A percentile compares a stretch with the other conserved stretches of the same genome.
Conservation (phyloP, 1,284 basidiomycete species). For the Cryptococcus sp. region DNA sequence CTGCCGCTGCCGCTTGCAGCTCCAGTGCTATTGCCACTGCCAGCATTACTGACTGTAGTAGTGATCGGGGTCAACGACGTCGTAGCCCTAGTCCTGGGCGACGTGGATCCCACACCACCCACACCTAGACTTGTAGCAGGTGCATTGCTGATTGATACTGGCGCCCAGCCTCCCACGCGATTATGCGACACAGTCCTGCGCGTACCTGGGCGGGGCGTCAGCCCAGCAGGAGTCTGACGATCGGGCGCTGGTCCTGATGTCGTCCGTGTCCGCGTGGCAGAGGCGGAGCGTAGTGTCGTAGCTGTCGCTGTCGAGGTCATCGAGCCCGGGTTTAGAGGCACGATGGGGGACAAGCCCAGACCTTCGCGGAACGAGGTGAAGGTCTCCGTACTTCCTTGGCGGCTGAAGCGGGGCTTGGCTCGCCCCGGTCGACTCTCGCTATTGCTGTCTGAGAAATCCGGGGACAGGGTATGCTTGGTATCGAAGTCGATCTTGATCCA, state of each 20-base stretch:
- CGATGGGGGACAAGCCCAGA: constrained; percentile 8
- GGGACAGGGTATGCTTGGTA: background rate
- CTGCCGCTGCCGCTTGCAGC: too few species aligned
- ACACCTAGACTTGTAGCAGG: too few species aligned
- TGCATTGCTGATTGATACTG: too few species aligned
- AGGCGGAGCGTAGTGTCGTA: background rate
- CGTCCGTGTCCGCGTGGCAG: too few species aligned
- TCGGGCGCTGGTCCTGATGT: too few species aligned
- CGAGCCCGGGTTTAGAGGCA: constrained; percentile 3
- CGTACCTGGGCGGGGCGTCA: background rate
- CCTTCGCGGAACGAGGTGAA: constrained; percentile 11
- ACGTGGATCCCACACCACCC: too few species aligned
- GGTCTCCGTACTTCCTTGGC: constrained; percentile 10
- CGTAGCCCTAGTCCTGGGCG: too few species aligned
- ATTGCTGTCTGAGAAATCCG: background rate
- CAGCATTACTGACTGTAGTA: too few species aligned
- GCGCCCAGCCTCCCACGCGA: background rate
- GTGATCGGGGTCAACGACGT: too few species aligned
- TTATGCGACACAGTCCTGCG: background rate
- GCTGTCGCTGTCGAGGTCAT: background rate
- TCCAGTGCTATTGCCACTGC: too few species aligned
- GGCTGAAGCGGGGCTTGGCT: background rate
- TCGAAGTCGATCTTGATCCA: constrained; percentile 28
- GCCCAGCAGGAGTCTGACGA: too few species aligned
- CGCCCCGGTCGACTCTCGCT: too few species aligned